These are phyloP conservation scores for Jasminum sambac DNA, from an alignment of 257 asterid species.

Conservation along the genomic window DNA sequence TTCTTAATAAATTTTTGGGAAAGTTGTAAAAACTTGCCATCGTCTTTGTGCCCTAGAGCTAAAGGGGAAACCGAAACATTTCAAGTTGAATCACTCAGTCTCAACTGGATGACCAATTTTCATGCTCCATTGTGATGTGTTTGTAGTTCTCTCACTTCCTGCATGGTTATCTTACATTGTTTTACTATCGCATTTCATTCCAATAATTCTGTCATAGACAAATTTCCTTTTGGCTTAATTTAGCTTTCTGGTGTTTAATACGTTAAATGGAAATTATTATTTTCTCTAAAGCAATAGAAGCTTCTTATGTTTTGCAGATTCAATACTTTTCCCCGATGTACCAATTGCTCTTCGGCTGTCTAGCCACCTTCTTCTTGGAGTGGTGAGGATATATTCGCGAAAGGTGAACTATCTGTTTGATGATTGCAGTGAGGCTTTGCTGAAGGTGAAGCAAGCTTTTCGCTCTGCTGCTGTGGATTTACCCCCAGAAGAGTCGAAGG, in stretches of 20 bases:
- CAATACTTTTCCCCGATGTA: slow-evolving; percentile 91
- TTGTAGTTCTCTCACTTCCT: slow-evolving; percentile 7
- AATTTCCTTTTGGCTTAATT: slow-evolving; percentile 2
- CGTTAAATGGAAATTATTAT: not conserved
- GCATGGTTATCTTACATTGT: slow-evolving; percentile 14
- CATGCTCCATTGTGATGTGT: not conserved
- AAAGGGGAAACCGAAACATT: not conserved
- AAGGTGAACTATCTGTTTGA: slow-evolving; percentile 98
- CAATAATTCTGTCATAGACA: not conserved
- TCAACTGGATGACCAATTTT: not conserved
- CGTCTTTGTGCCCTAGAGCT: not conserved
- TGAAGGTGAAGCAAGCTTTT: slow-evolving; percentile 93
- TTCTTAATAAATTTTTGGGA: not conserved
- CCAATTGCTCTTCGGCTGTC: slow-evolving; percentile 97
- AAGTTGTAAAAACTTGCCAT: not conserved
- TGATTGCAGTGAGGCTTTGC: slow-evolving; percentile 96
- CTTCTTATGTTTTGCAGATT: slow-evolving; percentile 59
- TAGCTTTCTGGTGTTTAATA: not conserved
- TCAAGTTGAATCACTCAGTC: not conserved
- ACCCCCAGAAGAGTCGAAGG: slow-evolving; percentile 98
- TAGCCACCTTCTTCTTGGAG: slow-evolving; percentile 98
- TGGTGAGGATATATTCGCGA: slow-evolving; percentile 88
- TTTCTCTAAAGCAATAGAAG: slow-evolving; percentile 13
- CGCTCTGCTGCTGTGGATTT: slow-evolving; percentile 97
- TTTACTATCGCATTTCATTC: not conserved